A percentile compares a stretch with the other conserved stretches of the same genome.
These are phyloP conservation scores for Xerocomellus amylosporus DNA, from an alignment of 768 basidiomycete genomes.

Conservation along the genomic window DNA sequence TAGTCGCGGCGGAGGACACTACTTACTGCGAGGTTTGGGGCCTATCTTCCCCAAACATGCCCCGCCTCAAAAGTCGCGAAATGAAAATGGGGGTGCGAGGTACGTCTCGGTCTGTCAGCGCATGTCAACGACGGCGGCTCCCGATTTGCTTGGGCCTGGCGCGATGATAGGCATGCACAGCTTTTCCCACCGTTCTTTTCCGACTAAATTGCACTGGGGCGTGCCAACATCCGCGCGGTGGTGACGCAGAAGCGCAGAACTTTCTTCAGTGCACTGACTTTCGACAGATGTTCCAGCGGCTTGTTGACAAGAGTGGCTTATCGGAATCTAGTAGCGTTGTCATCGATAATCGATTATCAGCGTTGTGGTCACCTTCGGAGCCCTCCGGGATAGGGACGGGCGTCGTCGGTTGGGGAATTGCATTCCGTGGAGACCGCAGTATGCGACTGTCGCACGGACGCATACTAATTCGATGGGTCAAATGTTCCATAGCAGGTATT, in stretches of 20 bases:
- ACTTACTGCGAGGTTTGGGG: background rate
- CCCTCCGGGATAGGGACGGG: slow-evolving; percentile 1
- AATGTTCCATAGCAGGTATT: background rate
- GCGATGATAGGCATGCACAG: background rate
- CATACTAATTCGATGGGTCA: background rate
- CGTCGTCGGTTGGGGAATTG: background rate
- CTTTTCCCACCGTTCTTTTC: background rate
- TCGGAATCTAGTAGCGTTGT: background rate
- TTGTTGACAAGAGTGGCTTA: background rate
- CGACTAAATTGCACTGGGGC: background rate
- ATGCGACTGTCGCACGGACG: background rate
- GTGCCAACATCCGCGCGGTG: background rate
- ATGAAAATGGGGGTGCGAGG: slow-evolving; percentile 1
- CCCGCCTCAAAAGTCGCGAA: background rate
- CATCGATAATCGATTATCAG: background rate
- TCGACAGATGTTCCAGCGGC: background rate
- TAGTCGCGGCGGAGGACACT: background rate
- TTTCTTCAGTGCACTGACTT: background rate
- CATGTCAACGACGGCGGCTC: no score
- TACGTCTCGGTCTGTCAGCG: background rate
- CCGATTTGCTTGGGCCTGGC: no score
- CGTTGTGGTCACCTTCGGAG: background rate
- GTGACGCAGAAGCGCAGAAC: background rate
- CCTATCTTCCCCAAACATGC: background rate
- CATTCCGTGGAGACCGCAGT: background rate